Percentiles rank a stretch among this genome's conserved stretches.
phyloP scores from a whole-genome alignment of 2,329 filamentous ascomycete species.

The Waltergamsia citrina region DNA sequence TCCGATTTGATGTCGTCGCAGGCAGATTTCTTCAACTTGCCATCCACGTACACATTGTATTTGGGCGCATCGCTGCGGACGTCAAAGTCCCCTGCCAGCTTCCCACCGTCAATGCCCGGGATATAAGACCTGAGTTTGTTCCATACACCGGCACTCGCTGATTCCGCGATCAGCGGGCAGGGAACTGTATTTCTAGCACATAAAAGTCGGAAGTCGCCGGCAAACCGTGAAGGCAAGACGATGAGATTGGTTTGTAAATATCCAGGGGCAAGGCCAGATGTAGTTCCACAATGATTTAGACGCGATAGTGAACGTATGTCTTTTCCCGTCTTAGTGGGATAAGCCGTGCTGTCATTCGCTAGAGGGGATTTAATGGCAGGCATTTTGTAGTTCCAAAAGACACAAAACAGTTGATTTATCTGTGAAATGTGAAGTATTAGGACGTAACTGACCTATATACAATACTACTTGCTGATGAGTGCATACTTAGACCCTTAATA shows the following conservation, averaged over 20 bases:
- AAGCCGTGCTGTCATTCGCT: no score
- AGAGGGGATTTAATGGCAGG: no score
- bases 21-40: conserved; percentile 25
- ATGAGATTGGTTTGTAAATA: conserved; percentile 55
- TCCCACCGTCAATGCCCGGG: conserved; percentile 8
- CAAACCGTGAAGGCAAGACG: conserved; percentile 46
- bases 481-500: no score
- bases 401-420: no score
- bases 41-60: conserved; percentile 47
- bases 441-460: no score
- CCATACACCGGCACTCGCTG: conserved; percentile 29
- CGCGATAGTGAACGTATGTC: no score
- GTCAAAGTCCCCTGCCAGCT: conserved; percentile 35
- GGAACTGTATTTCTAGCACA: conserved; percentile 53
- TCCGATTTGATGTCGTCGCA: conserved; percentile 32
- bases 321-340: no score
- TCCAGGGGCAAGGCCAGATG: conserved; percentile 43
- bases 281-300: no score
- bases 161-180: conserved; percentile 50
- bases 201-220: conserved; percentile 46
- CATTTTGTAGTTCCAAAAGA: no score
- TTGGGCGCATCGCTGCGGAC: conserved; percentile 47
- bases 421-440: no score
- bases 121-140: conserved; percentile 23
- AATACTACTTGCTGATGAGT: no score